These are phyloP conservation scores for Ophiostoma perfectum DNA, from an alignment of 2,329 filamentous ascomycete species.

Conservation along the genomic window DNA sequence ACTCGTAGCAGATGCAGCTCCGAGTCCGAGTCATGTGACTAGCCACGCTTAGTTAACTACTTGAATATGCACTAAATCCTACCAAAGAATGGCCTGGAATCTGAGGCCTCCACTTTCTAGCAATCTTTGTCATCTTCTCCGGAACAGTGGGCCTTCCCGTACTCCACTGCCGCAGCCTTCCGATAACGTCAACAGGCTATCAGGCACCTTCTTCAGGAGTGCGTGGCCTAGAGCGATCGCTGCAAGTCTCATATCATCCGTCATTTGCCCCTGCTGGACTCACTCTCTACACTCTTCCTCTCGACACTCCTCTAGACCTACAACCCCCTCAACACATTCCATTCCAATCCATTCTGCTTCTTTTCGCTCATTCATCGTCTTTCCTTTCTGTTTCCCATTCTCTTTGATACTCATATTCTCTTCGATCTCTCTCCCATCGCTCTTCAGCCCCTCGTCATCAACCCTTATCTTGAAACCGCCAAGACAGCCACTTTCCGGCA, in stretches of 20 bases:
- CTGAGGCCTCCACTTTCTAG: not conserved
- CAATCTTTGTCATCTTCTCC: not conserved
- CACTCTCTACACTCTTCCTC: no score
- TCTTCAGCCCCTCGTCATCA: no score
- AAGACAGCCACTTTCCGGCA: not conserved
- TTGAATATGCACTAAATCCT: not conserved
- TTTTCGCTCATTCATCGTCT: not conserved
- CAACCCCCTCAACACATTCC: not conserved
- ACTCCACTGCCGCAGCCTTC: not conserved
- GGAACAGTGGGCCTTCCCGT: not conserved
- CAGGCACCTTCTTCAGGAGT: constrained; percentile 6
- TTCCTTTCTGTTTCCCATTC: not conserved
- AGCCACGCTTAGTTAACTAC: not conserved
- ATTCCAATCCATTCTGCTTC: not conserved
- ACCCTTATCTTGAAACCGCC: not conserved
- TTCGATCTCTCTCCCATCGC: not conserved
- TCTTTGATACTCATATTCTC: not conserved
- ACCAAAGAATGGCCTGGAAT: not conserved
- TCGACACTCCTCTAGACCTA: no score
- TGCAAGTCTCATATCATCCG: not conserved
- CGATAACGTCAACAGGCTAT: constrained; percentile 8
- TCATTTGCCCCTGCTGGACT: not conserved
- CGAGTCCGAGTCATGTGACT: not conserved
- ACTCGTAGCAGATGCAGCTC: not conserved
- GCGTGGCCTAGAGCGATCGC: not conserved